Percentiles rank a stretch among this genome's conserved stretches.
Conservation (phyloP, 2,329 filamentous ascomycete species). For the Calonectria naviculata region DNA sequence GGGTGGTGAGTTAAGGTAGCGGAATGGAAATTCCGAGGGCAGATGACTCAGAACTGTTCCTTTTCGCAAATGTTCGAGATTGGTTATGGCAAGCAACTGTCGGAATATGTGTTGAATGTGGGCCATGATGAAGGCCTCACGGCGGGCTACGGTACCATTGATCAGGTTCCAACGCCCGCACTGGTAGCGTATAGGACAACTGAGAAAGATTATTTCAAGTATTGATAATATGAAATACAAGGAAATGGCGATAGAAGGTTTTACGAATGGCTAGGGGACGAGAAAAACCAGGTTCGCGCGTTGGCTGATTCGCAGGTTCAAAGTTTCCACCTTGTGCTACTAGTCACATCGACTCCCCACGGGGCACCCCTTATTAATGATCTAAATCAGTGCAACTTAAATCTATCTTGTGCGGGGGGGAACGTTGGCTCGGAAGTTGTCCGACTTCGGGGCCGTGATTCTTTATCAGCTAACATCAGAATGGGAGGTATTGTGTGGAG, state of each 20-base stretch:
- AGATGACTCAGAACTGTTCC: not conserved
- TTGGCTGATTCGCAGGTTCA: too few species aligned
- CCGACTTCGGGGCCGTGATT: not conserved
- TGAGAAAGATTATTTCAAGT: not conserved
- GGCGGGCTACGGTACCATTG: not conserved
- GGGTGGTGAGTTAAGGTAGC: not conserved
- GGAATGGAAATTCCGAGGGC: not conserved
- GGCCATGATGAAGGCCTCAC: not conserved
- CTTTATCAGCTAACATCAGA: not conserved
- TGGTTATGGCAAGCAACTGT: not conserved
- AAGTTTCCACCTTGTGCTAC: not conserved
- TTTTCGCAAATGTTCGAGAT: not conserved
- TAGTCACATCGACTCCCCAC: not conserved
- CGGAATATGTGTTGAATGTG: not conserved
- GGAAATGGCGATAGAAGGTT: not conserved
- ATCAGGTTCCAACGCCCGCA: not conserved
- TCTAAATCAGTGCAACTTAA: not conserved
- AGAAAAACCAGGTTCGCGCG: too few species aligned
- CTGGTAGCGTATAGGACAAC: too few species aligned
- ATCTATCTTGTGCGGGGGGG: not conserved
- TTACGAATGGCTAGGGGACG: too few species aligned
- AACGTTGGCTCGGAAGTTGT: constrained; percentile 15
- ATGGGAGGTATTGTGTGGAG: not conserved
- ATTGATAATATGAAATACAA: not conserved
- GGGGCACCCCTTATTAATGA: too few species aligned